These are phyloP conservation scores for Hypoxylon rickii DNA, from an alignment of 495 filamentous ascomycete genomes.

Conservation along the genomic window DNA sequence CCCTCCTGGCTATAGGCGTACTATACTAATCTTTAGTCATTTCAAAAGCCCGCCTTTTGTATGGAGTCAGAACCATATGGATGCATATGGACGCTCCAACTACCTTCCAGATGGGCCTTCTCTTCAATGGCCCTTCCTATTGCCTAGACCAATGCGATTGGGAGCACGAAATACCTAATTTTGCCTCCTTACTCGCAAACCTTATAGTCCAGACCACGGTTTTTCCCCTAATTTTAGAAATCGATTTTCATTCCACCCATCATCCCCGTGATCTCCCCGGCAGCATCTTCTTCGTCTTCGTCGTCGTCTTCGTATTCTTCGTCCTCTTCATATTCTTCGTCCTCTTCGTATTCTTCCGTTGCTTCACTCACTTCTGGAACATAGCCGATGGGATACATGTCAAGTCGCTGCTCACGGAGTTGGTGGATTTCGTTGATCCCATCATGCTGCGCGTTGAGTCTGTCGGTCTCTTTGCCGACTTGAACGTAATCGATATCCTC, in stretches of 20 bases:
- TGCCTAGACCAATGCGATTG: not conserved
- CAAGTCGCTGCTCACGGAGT: constrained; percentile 15
- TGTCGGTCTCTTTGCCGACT: constrained; percentile 47
- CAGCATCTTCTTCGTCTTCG: too few relatives aligned
- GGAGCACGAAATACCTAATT: not conserved
- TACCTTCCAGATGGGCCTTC: not conserved
- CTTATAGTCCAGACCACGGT: too few relatives aligned
- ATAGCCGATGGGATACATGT: constrained; percentile 13
- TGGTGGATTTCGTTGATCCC: constrained; percentile 37
- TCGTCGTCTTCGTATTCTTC: too few relatives aligned
- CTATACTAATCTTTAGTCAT: not conserved
- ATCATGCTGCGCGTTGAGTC: constrained; percentile 19
- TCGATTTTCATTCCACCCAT: too few relatives aligned
- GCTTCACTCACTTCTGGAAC: not conserved
- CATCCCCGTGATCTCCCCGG: too few relatives aligned
- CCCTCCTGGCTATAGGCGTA: too few relatives aligned
- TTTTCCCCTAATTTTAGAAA: too few relatives aligned
- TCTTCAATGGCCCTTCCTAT: not conserved
- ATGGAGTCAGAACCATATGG: not conserved
- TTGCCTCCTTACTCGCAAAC: not conserved
- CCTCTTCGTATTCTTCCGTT: constrained; percentile 1
- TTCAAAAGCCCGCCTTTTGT: not conserved
- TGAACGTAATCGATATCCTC: constrained; percentile 56
- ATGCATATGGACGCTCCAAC: not conserved
- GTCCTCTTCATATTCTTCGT: not conserved